phyloP scores from a whole-genome alignment of 2,329 filamentous ascomycete genomes.

The Colletotrichum incanum region DNA sequence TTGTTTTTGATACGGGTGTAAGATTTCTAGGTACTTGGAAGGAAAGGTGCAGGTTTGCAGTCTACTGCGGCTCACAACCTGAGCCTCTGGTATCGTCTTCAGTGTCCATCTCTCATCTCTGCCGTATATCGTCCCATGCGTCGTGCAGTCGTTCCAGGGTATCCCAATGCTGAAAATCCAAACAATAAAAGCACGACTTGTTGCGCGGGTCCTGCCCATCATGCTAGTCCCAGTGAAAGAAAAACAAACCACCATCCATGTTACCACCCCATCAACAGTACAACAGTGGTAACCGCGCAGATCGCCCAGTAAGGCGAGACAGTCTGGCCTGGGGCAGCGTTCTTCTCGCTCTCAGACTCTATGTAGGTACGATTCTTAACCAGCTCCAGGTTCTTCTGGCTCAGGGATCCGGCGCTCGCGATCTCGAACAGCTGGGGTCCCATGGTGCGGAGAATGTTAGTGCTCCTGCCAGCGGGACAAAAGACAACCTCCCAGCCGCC shows the following conservation, averaged over 20 bases:
- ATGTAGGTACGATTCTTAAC: constrained; percentile 43
- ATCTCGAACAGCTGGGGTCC: constrained; percentile 65
- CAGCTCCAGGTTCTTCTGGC: constrained; percentile 47
- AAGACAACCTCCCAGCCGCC: constrained; percentile 86
- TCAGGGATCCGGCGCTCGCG: constrained; percentile 59
- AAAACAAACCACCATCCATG: not conserved
- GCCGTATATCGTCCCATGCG: constrained; percentile 44
- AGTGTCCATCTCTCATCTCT: constrained; percentile 41
- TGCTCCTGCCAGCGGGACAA: constrained; percentile 77
- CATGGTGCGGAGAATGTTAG: constrained; percentile 70
- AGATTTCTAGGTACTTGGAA: constrained; percentile 32
- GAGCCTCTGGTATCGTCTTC: constrained; percentile 4
- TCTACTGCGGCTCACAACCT: constrained; percentile 1
- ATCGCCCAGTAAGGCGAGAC: constrained; percentile 24
- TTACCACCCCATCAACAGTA: constrained; percentile 21
- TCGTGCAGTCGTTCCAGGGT: constrained; percentile 42
- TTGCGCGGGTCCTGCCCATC: constrained; percentile 41
- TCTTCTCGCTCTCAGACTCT: constrained; percentile 43
- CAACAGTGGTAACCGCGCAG: constrained; percentile 7
- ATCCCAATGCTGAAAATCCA: constrained; percentile 39
- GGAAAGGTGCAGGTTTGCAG: not conserved
- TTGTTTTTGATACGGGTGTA: constrained; percentile 29
- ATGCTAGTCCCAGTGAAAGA: constrained; percentile 6
- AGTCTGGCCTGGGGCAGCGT: constrained; percentile 23
- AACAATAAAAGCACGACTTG: constrained; percentile 26